These are phyloP conservation scores for Trichoderma harzianum DNA, from an alignment of 2,329 filamentous ascomycete species.

Conservation along the genomic window DNA sequence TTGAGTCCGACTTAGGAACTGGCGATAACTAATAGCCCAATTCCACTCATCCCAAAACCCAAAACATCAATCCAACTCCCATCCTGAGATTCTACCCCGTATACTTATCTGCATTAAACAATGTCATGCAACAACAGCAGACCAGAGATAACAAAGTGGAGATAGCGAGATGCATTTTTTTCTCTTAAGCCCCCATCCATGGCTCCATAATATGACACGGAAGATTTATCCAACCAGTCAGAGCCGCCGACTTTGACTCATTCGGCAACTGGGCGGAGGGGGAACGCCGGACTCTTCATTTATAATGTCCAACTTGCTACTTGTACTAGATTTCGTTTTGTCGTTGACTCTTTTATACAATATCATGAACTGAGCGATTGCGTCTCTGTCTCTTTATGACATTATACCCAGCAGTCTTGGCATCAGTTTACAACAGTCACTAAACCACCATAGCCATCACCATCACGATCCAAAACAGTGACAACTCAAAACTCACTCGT, in stretches of 20 bases:
- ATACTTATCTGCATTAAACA: background rate
- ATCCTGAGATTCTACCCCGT: background rate
- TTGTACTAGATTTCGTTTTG: background rate
- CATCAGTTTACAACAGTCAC: background rate
- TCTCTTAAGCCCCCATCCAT: background rate
- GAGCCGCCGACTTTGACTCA: constrained; percentile 11
- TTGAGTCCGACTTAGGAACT: background rate
- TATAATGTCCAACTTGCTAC: background rate
- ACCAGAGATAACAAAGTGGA: background rate
- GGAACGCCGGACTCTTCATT: background rate
- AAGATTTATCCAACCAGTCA: background rate
- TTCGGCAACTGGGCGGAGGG: constrained; percentile 11
- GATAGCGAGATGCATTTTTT: background rate
- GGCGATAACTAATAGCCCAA: background rate
- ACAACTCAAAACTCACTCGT: background rate
- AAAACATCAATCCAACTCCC: background rate
- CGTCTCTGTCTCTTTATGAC: fast-evolving
- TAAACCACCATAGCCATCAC: background rate
- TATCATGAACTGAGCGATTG: background rate
- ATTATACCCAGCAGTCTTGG: background rate
- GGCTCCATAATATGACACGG: background rate
- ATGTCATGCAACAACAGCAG: background rate
- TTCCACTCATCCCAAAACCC: background rate
- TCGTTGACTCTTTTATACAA: background rate
- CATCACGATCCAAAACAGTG: background rate